Evolutionary conservation across 1,284 basidiomycete genomes (phyloP).

Genomic region (Marasmius tenuissimus): DNA sequence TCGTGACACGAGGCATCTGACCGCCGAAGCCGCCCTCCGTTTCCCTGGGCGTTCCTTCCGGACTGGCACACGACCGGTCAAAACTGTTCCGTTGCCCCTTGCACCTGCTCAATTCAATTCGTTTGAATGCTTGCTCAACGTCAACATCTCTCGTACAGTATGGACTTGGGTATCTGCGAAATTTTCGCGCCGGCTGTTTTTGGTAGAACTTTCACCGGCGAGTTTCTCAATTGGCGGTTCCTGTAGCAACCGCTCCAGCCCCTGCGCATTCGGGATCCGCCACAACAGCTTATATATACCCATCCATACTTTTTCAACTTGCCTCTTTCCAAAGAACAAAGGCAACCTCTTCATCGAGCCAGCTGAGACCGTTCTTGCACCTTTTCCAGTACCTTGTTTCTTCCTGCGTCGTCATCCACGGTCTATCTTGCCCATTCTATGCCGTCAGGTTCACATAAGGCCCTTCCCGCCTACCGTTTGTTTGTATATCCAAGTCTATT

Average conservation of each 20-base stretch:
- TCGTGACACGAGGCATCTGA: neutral
- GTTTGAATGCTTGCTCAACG: neutral
- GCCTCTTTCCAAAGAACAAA: too few relatives aligned
- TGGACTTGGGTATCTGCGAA: neutral
- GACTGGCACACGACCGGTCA: too few relatives aligned
- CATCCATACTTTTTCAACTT: too few relatives aligned
- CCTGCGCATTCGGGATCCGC: neutral
- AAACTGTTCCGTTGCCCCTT: neutral
- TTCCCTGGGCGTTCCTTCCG: too few relatives aligned
- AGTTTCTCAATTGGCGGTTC: conserved; percentile 10
- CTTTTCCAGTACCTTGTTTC: neutral
- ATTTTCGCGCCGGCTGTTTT: neutral
- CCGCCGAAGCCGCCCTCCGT: neutral
- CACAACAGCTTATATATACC: too few relatives aligned
- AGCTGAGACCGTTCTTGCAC: too few relatives aligned
- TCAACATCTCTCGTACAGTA: neutral
- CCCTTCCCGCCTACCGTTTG: neutral
- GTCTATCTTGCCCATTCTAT: neutral
- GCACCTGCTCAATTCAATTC: neutral
- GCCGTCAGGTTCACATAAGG: neutral
- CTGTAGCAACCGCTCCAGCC: conserved; percentile 13
- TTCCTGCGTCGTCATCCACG: neutral
- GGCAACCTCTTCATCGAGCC: too few relatives aligned
- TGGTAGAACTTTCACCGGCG: neutral
- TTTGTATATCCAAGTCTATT: neutral